These are phyloP conservation scores for Naumovozyma baii DNA, from an alignment of 805 yeast species.

Conservation along the genomic window DNA sequence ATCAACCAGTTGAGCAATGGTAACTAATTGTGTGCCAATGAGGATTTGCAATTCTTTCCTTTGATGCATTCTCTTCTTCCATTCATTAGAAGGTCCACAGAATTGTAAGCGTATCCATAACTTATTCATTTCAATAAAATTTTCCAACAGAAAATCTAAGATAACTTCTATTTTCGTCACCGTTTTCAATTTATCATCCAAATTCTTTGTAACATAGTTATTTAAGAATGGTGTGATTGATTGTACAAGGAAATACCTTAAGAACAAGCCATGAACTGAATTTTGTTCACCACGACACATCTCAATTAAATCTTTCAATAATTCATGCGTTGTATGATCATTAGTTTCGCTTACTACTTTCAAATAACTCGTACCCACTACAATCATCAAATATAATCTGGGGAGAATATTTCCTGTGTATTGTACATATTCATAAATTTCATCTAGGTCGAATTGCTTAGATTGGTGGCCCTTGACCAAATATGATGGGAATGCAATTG, in stretches of 20 bases:
- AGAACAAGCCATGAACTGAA: slow-evolving; percentile 81
- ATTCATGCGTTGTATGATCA: slow-evolving; percentile 37
- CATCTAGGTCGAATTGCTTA: slow-evolving; percentile 72
- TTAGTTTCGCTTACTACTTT: slow-evolving; percentile 35
- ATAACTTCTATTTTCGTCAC: slow-evolving; percentile 6
- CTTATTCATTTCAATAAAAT: slow-evolving; percentile 93
- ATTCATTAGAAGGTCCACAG: slow-evolving; percentile 83
- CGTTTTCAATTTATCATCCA: neutral
- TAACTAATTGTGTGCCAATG: slow-evolving; percentile 82
- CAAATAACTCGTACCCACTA: slow-evolving; percentile 85
- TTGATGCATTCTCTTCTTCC: slow-evolving; percentile 61
- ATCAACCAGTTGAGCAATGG: slow-evolving; percentile 72
- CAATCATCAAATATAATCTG: slow-evolving; percentile 82
- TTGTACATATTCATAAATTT: slow-evolving; percentile 86
- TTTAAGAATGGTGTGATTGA: slow-evolving; percentile 41
- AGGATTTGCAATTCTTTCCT: slow-evolving; percentile 79
- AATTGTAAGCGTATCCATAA: slow-evolving; percentile 72
- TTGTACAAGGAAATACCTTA: slow-evolving; percentile 81
- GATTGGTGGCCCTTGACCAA: slow-evolving; percentile 55
- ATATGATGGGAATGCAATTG: slow-evolving; percentile 48
- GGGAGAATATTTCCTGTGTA: slow-evolving; percentile 90
- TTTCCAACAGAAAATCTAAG: slow-evolving; percentile 67
- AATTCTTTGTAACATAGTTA: slow-evolving; percentile 1
- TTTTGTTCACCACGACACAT: slow-evolving; percentile 96
- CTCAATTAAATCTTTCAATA: slow-evolving; percentile 90